Percentiles rank a stretch among this genome's conserved stretches.
Conservation (phyloP, 495 filamentous ascomycete genomes). For the Aspergillus wentii region DNA sequence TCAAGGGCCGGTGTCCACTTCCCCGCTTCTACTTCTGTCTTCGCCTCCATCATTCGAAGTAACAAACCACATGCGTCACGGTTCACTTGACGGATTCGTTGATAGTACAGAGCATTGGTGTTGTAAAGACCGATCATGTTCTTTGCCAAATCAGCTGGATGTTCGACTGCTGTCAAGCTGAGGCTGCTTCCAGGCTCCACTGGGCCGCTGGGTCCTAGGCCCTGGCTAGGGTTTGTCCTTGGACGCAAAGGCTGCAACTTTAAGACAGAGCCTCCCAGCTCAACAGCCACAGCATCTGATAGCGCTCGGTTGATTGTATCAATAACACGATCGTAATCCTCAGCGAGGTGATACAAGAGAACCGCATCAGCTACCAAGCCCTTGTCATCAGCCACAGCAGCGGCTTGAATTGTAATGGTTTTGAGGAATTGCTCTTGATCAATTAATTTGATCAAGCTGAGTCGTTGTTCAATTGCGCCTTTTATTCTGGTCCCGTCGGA, state of each 20-base stretch:
- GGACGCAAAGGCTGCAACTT: constrained; percentile 77
- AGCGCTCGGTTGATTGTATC: constrained; percentile 84
- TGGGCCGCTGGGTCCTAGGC: constrained; percentile 17
- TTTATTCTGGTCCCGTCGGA: constrained; percentile 75
- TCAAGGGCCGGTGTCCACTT: constrained; percentile 77
- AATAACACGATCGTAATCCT: constrained; percentile 89
- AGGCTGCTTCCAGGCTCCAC: constrained; percentile 53
- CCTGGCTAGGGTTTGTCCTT: constrained; percentile 26
- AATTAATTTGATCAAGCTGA: constrained; percentile 71
- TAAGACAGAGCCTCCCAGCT: constrained; percentile 71
- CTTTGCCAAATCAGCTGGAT: constrained; percentile 70
- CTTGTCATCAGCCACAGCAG: constrained; percentile 86
- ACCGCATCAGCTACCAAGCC: constrained; percentile 90
- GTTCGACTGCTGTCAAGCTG: constrained; percentile 80
- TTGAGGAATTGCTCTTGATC: constrained; percentile 80
- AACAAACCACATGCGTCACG: constrained; percentile 66
- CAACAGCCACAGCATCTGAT: constrained; percentile 77
- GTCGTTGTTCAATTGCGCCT: constrained; percentile 85
- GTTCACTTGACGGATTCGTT: constrained; percentile 61
- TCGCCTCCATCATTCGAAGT: constrained; percentile 73
- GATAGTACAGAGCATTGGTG: constrained; percentile 65
- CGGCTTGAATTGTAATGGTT: constrained; percentile 83
- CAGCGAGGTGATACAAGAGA: constrained; percentile 87
- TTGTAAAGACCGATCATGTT: constrained; percentile 82
- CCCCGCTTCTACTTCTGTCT: constrained; percentile 60